Conservation (phyloP, 345 rosid genomes). For the Pistacia vera region DNA sequence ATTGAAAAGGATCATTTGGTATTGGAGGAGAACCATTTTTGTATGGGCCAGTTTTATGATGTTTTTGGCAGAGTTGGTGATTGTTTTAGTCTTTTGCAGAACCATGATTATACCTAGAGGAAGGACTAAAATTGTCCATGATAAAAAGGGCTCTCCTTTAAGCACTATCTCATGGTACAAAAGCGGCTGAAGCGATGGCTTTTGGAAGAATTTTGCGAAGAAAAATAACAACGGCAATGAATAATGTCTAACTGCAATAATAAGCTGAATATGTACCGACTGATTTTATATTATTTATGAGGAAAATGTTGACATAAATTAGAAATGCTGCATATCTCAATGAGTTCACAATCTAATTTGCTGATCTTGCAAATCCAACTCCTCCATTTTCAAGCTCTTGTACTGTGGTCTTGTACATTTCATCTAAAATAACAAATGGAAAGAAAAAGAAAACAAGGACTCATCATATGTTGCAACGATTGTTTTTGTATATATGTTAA, state of each 20-base stretch:
- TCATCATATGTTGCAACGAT: background rate
- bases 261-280: background rate
- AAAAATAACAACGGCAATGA: background rate
- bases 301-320: background rate
- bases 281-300: background rate
- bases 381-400: slow-evolving; percentile 19
- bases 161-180: background rate
- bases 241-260: slow-evolving; percentile 2
- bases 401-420: slow-evolving; percentile 10
- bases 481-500: background rate
- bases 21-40: slow-evolving; percentile 11
- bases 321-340: background rate
- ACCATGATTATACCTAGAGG: background rate
- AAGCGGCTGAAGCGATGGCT: background rate
- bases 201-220: too few species aligned
- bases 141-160: background rate
- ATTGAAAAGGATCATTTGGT: background rate
- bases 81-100: background rate
- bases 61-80: background rate
- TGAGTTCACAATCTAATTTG: background rate
- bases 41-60: background rate
- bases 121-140: background rate
- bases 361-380: slow-evolving; percentile 13
- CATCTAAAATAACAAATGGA: slow-evolving; percentile 16
- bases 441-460: background rate